Conservation (phyloP, 2,329 filamentous ascomycete genomes). For the Aspergillus pseudoterreus region DNA sequence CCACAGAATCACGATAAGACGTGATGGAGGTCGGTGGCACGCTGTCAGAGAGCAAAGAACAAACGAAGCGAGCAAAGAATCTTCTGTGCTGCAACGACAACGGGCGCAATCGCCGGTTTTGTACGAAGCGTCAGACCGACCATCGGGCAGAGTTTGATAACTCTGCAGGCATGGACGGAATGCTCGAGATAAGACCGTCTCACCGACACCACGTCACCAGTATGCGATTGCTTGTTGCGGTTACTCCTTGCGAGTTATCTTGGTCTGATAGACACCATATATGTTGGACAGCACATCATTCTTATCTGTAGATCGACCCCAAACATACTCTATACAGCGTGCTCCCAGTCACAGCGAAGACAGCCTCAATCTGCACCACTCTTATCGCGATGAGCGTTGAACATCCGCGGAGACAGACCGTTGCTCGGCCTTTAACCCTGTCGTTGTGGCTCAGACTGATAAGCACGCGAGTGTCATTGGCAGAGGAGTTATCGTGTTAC, state of each 20-base stretch:
- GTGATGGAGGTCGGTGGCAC: constrained; percentile 7
- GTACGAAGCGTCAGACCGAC: constrained; percentile 4
- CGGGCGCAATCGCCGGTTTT: constrained; percentile 4
- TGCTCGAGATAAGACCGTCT: not conserved
- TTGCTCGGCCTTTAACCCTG: not conserved
- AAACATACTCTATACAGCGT: too few relatives aligned
- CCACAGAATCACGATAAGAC: constrained; percentile 24
- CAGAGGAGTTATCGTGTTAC: not conserved
- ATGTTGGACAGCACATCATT: too few relatives aligned
- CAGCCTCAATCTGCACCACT: too few relatives aligned
- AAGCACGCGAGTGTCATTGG: not conserved
- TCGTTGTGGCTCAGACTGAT: not conserved
- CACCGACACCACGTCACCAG: not conserved
- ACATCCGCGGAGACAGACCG: not conserved
- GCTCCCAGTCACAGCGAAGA: too few relatives aligned
- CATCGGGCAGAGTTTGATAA: constrained; percentile 1
- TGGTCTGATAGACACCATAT: too few relatives aligned
- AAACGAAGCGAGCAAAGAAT: not conserved
- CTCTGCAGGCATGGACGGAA: not conserved
- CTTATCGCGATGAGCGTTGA: not conserved
- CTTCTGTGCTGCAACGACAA: not conserved
- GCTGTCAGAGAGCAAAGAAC: too few relatives aligned
- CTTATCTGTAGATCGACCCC: too few relatives aligned
- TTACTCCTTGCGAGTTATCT: too few relatives aligned
- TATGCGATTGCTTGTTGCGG: too few relatives aligned